Evolutionary conservation across 1,139 yeast species (phyloP), one percentile per base, ranked within the genome.

Genomic region (Magnusiomyces fungicola): DNA sequence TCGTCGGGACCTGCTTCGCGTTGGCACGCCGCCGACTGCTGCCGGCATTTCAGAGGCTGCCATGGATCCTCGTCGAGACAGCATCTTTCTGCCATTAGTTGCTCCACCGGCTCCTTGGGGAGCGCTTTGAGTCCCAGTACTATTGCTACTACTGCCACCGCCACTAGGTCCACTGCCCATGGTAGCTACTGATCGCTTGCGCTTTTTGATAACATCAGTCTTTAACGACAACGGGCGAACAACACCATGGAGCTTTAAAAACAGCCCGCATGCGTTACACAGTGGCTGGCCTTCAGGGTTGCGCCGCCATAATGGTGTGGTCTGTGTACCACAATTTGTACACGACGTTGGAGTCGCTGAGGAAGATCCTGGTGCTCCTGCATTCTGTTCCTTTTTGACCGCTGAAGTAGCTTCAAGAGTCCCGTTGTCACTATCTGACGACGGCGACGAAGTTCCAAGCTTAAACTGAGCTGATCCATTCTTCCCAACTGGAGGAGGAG

Each of bases 301-400:
- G 51, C 97, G 75, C 62, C 98, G 76, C 97, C 97, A 90, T 40
- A 92, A 71, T 1, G 98, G 97, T 0, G 98, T 90, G 4, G 95
- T 90, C 60, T 80, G 86, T 0, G 98, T 90, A 60, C 83, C 82
- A 67, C 98, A 90, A 68, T 92, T 92, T 23, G 92, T 81, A 66
- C 97, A 90, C 14, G 67, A 62, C 19, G 67, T 63, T 51, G 59
- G 58, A n/a, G n/a, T n/a, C n/a, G n/a, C n/a, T n/a, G n/a, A n/a
- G n/a, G n/a, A n/a, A n/a, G n/a, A n/a, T 16, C 25, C 54, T 18
- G 41, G 22, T 38, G 41, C 7, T 12, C 22, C 23, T 21, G 55
- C 41, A 12, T 38, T 29, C 6, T 51, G 43, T 24, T 41, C 46
- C 16, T 16, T 30, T 10, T 24, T n/a, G 24, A 39, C 27, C n/a